Evolutionary conservation across 331 rosid species (phyloP), one percentile per base, ranked within the genome.

Genomic region (Malus hybrid): DNA sequence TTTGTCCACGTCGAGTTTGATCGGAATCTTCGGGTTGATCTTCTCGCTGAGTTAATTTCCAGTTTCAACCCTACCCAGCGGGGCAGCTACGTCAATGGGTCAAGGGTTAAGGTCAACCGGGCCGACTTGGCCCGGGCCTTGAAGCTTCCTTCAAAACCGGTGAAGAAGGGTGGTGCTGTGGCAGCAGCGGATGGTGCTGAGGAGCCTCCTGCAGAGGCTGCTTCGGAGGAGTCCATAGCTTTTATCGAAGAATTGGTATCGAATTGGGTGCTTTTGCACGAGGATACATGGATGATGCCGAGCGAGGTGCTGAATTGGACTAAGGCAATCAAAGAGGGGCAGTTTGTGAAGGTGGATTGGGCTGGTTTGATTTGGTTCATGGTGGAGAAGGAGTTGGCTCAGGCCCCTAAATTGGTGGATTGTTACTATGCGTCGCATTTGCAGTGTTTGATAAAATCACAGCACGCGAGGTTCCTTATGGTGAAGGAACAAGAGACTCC

Each of bases 341-440:
- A 80, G 42, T 81, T 85, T 7, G 90, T 78, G 82, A 93, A 82
- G 88, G 85, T 91, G 73, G 97, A 91, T 75, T 94, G 97, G 97
- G 90, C 92, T 0, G 83, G 88, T 24, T 73, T 93, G 75, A 77
- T 93, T 3, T 93, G 98, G 98, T 66, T 67, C 76, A 88, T 94
- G 99, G 78, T 88, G 78, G 97, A 88, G 57, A 92, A 86, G 84
- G 99, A 94, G 85, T 77, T 94, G 82, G 73, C 50, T 62, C 79
- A 67, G 79, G 65, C 86, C 7, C 75, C 85, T 0, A 73, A 73
- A 57, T 73, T 92, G 79, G 84, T 15, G 46, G 73, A 81, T 36
- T 94, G 99, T 85, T 92, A 90, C 79, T 94, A 92, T 70, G 97
- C 99, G 3, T 85, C 99, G 2, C 95, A 94, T 86, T 80, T 94